These are phyloP conservation scores for Backusella liffmaniae DNA, from an alignment of 192 early-diverging fungal species.

Conservation along the genomic window DNA sequence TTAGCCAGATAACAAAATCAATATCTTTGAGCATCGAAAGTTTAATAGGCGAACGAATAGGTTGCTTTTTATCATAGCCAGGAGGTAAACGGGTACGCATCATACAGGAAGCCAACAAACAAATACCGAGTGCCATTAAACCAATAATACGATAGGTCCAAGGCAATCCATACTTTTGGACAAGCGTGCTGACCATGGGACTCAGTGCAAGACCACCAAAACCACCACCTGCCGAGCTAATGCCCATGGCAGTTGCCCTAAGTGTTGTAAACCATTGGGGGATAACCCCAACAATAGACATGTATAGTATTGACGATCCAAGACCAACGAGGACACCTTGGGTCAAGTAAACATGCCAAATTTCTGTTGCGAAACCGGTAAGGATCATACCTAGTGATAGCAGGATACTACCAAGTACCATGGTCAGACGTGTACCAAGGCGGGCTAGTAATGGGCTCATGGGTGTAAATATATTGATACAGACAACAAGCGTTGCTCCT, in stretches of 20 bases:
- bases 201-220: slow-evolving; percentile 54
- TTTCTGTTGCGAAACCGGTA: slow-evolving; percentile 32
- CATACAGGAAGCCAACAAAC: slow-evolving; percentile 14
- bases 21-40: slow-evolving; percentile 25
- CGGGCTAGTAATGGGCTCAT: neutral
- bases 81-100: slow-evolving; percentile 19
- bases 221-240: slow-evolving; percentile 62
- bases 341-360: slow-evolving; percentile 59
- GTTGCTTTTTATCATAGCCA: neutral
- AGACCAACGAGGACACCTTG: slow-evolving; percentile 58
- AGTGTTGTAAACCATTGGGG: slow-evolving; percentile 59
- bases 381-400: slow-evolving; percentile 21
- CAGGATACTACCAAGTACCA: slow-evolving; percentile 16
- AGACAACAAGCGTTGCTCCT: neutral
- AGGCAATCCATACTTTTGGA: slow-evolving; percentile 51
- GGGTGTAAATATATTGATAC: slow-evolving; percentile 14
- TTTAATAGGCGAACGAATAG: slow-evolving; percentile 13
- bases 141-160: slow-evolving; percentile 58
- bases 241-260: slow-evolving; percentile 58
- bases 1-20: slow-evolving; percentile 30
- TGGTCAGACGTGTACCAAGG: neutral
- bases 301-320: slow-evolving; percentile 34
- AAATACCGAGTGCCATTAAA: slow-evolving; percentile 46
- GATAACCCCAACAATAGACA: slow-evolving; percentile 20
- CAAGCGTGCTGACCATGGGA: slow-evolving; percentile 31